Base-by-base conservation (phyloP, 2,329 filamentous ascomycete genomes). In the Sarocladium kiliense region DNA sequence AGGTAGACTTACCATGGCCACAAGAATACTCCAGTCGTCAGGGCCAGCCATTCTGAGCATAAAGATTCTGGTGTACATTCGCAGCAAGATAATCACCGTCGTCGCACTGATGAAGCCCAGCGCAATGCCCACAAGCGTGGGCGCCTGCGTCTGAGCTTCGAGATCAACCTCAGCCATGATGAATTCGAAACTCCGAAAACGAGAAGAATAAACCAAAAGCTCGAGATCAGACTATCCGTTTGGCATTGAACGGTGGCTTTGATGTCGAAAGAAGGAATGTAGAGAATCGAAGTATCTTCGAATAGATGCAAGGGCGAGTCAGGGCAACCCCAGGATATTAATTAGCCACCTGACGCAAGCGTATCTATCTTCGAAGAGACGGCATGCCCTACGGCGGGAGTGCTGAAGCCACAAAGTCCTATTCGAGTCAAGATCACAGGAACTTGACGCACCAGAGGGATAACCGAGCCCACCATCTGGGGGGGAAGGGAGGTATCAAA, bases 21-120 rank as follows among this genome's bases (percentile, higher is more conserved):
- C 12, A 14, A 61, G 36, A 26, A 66, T 66, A 11, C 58, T 62
- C 62, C 61, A 66, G 58, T 66, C 65, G 58, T 67, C 65, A 3
- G 59, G 59, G n/a, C 65, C 64, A 2, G 61, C 53, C 12, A 59
- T 62, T 16, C 58, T 55, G 10, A 66, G 54, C 25, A 67, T 57
- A 2, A 57, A 41, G 3, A 59, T 12, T 23, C 64, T 57, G 9
- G 64, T 64, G 45, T 65, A 65, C 16, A 66, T 55, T 32, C 64
- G 59, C 16, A 63, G 55, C 0, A 55, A 34, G 3, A 64, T 37
- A 25, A 62, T 53, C 0, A 57, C 10, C 5, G 50, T 53, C 32
- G 62, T 56, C 21, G 57, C 54, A 26, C 45, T 37, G 9, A 58
- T 55, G 53, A 65, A 63, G 3, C 59, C 59, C 3, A 63, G 54